Base-by-base conservation (phyloP, 2,329 filamentous ascomycete genomes). In the Uncinocarpus reesii region DNA sequence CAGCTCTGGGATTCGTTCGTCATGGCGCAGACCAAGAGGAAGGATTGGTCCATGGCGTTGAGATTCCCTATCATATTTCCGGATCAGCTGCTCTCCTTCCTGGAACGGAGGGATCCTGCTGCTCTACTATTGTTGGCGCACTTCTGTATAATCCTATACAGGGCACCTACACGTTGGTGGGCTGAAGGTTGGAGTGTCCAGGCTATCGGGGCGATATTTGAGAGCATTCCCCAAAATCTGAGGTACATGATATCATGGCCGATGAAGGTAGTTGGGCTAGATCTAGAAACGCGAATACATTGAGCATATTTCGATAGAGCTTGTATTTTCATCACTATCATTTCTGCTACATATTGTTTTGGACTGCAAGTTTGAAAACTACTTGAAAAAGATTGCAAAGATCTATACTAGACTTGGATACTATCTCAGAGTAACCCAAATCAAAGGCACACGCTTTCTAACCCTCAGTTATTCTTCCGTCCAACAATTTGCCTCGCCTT, bases 51-150 rank as follows among this genome's bases (percentile, higher is more conserved):
- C 7, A 52, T 55, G 51, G 37, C 46, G 4, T 38, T 55, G 24
- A 47, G 51, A 31, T 55, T 53, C 16, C 42, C 49, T 10, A 51
- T 53, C 10, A 53, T 49, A 34, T 46, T 49, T 32, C 42, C 53
- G 1, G 49, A 53, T 62, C 29, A 24, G n/a, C 38, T 50, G 18
- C 31, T 68, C 47, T 2, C 59, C 53, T 51, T 56, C 57, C 48
- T 66, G 20, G 59, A 61, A 26, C 47, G 55, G 32, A 60, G 60
- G 43, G 59, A 65, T 24, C 48, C 53, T 1, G 56, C 62, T 15
- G 64, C 64, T 1, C 50, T 69, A 11, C 59, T 67, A 21, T 58
- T 69, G 15, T 50, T 68, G 7, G 65, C 64, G 7, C 59, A 68
- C 46, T 68, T 62, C 46, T 65, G 64, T 15, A 57, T 67, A 4